Conservation (phyloP, 345 rosid species). For the Salix caprea region DNA sequence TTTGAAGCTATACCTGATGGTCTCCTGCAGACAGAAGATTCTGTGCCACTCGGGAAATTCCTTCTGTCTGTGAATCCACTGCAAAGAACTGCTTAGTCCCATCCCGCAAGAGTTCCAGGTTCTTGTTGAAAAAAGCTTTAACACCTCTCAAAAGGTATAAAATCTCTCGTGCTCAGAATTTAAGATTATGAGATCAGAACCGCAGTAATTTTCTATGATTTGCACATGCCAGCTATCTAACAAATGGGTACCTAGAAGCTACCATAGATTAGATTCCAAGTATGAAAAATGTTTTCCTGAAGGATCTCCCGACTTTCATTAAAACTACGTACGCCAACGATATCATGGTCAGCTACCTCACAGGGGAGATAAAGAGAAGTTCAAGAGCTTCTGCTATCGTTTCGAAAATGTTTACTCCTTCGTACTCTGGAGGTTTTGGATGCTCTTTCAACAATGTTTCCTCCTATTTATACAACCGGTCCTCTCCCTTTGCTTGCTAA, state of each 20-base stretch:
- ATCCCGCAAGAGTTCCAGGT: not conserved
- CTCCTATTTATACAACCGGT: not conserved
- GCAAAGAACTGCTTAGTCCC: not conserved
- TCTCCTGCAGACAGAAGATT: not conserved
- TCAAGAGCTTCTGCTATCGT: not conserved
- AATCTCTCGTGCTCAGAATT: not conserved
- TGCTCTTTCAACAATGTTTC: not conserved
- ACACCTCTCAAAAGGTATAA: not conserved
- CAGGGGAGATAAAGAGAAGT: not conserved
- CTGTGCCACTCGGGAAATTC: not conserved
- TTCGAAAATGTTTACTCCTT: not conserved
- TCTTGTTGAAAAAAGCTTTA: not conserved
- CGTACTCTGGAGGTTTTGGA: not conserved
- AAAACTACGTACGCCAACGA: not conserved
- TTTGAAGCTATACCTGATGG: conserved; percentile 4
- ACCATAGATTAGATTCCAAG: conserved; percentile 2
- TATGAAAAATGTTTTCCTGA: not conserved
- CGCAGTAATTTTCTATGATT: not conserved
- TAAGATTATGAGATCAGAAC: not conserved
- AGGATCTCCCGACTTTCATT: not conserved
- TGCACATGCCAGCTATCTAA: conserved; percentile 3
- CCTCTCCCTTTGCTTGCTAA: not conserved
- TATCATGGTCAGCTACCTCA: not conserved
- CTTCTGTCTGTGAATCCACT: not conserved
- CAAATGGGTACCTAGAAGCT: conserved; percentile 6